A percentile compares a stretch with the other conserved stretches of the same genome.
Evolutionary conservation across 208 protist species (phyloP).

Genomic region (Borovskyia barvae): DNA sequence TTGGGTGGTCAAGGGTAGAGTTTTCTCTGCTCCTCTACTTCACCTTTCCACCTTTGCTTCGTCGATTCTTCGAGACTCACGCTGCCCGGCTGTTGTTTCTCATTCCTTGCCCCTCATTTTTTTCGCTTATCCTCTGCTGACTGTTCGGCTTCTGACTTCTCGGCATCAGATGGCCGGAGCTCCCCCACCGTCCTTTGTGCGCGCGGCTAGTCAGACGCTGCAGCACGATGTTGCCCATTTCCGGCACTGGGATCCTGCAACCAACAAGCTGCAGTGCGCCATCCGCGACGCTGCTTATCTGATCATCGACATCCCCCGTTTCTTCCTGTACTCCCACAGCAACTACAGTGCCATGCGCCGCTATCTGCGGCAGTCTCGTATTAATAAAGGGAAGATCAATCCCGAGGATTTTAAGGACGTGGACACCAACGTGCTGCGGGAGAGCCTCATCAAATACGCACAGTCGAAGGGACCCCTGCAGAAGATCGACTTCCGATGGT

Average conservation of each 20-base stretch:
- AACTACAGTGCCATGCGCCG: constrained; percentile 78
- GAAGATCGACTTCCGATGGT: constrained; percentile 82
- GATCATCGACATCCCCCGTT: constrained; percentile 62
- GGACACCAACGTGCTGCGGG: constrained; percentile 78
- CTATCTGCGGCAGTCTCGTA: constrained; percentile 71
- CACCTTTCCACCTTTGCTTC: not conserved
- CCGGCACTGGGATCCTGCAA: constrained; percentile 48
- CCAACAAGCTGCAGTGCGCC: constrained; percentile 67
- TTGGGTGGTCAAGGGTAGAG: too few relatives aligned
- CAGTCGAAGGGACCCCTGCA: constrained; percentile 77
- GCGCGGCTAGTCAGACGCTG: constrained; percentile 28
- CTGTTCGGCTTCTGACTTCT: too few relatives aligned
- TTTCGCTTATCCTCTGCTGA: too few relatives aligned
- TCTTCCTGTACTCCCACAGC: constrained; percentile 74
- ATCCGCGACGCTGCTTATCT: constrained; percentile 68
- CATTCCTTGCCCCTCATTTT: too few relatives aligned
- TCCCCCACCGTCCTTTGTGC: constrained; percentile 28
- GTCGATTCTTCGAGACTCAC: not conserved
- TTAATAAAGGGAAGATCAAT: constrained; percentile 84
- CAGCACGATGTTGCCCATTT: constrained; percentile 47
- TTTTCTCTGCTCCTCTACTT: constrained; percentile 1
- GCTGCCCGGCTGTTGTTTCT: too few relatives aligned
- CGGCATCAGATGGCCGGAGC: constrained; percentile 14
- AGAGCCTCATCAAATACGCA: constrained; percentile 61
- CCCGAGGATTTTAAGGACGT: constrained; percentile 80